Conservation (phyloP, 2,329 filamentous ascomycete species). For the Aspergillus carbonarius region DNA sequence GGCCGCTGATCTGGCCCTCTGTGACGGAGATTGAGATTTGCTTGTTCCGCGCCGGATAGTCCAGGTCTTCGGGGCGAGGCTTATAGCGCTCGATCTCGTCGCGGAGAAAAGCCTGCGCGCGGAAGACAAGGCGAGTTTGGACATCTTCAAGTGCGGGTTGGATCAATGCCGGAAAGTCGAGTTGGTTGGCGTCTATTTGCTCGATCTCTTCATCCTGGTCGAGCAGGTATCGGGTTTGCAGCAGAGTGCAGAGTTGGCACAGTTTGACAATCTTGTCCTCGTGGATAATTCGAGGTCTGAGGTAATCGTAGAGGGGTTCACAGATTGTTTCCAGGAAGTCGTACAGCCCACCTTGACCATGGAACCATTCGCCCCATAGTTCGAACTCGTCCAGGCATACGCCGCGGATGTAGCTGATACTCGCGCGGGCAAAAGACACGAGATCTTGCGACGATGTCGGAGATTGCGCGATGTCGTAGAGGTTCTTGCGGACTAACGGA, state of each 20-base stretch:
- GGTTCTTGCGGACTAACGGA: constrained; percentile 62
- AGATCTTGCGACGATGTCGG: constrained; percentile 63
- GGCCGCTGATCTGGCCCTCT: constrained; percentile 54
- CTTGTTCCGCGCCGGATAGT: constrained; percentile 58
- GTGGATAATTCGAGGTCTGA: constrained; percentile 64
- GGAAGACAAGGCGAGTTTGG: constrained; percentile 65
- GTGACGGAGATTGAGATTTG: constrained; percentile 43
- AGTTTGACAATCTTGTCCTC: constrained; percentile 66
- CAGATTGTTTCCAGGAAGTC: constrained; percentile 67
- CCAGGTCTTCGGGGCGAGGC: constrained; percentile 63
- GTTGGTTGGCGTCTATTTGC: constrained; percentile 50
- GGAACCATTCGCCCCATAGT: constrained; percentile 66
- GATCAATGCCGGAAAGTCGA: constrained; percentile 63
- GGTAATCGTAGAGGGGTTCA: constrained; percentile 66
- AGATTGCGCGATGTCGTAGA: constrained; percentile 55
- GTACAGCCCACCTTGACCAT: constrained; percentile 61
- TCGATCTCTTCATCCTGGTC: constrained; percentile 56
- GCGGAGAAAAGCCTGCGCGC: constrained; percentile 61
- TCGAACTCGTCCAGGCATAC: constrained; percentile 68
- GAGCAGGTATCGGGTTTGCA: constrained; percentile 66
- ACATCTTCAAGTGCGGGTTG: constrained; percentile 67
- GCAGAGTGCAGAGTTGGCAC: constrained; percentile 64
- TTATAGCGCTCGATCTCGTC: constrained; percentile 67
- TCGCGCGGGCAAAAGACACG: constrained; percentile 63
- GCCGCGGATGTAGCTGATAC: constrained; percentile 64